These are phyloP conservation scores for Candida quercuum DNA, from an alignment of 805 yeast genomes.

Conservation along the genomic window DNA sequence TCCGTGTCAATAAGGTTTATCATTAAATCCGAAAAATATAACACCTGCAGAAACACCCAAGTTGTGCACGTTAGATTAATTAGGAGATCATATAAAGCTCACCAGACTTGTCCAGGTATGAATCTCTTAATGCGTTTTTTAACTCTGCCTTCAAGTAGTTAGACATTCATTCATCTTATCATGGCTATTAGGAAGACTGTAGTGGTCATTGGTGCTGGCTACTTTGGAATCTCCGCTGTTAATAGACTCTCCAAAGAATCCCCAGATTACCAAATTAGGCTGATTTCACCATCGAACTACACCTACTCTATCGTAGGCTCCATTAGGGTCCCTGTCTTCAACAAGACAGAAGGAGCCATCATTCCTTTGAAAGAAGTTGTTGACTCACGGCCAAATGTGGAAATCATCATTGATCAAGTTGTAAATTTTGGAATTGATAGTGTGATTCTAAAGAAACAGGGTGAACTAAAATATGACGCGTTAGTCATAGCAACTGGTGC, in stretches of 20 bases:
- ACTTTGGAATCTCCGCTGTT: conserved; percentile 18
- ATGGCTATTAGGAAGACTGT: conserved; percentile 8
- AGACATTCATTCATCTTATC: too few species aligned
- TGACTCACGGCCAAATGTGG: conserved; percentile 11
- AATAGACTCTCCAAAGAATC: conserved; percentile 12
- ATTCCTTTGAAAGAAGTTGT: conserved; percentile 17
- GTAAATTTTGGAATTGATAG: conserved; percentile 12
- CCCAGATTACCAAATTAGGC: conserved; percentile 6
- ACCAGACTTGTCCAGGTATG: too few species aligned
- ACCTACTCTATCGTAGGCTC: conserved; percentile 11
- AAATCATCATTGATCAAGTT: conserved; percentile 19
- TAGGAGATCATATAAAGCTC: too few species aligned
- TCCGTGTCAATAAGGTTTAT: too few species aligned
- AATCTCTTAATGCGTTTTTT: too few species aligned
- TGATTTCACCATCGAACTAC: conserved; percentile 14
- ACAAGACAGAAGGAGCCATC: conserved; percentile 13
- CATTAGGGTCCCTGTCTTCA: conserved; percentile 15
- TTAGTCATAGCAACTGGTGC: conserved; percentile 28
- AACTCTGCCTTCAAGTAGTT: too few species aligned
- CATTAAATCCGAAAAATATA: too few species aligned
- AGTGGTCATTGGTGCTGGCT: conserved; percentile 21
- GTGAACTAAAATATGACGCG: conserved; percentile 16
- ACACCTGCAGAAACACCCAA: too few species aligned
- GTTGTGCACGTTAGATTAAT: too few species aligned
- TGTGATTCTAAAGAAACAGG: conserved; percentile 12